Conservation (phyloP, 2,329 filamentous ascomycete genomes). For the Trichophyton benhamiae region DNA sequence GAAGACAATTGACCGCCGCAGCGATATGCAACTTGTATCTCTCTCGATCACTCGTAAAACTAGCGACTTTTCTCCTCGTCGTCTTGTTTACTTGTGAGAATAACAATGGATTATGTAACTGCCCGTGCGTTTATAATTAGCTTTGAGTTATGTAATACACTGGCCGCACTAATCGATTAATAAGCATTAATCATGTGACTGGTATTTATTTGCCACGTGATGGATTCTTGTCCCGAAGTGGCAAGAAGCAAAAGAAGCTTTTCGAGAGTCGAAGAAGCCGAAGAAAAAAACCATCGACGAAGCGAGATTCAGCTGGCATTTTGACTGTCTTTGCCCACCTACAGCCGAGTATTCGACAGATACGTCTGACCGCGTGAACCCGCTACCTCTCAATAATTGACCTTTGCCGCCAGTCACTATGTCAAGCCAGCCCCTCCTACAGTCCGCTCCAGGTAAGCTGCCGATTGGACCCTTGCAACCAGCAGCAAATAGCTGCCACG, state of each 20-base stretch:
- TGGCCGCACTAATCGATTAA: too few relatives aligned
- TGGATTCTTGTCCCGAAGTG: neutral
- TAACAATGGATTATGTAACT: too few relatives aligned
- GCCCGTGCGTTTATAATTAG: too few relatives aligned
- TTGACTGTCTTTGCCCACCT: too few relatives aligned
- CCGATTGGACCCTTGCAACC: constrained; percentile 5
- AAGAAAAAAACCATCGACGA: neutral
- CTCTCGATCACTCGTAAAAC: too few relatives aligned
- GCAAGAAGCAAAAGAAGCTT: neutral
- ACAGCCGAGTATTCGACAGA: neutral
- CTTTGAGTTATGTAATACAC: too few relatives aligned
- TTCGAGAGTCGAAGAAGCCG: neutral
- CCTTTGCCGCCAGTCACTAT: constrained; percentile 44
- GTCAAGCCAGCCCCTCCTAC: constrained; percentile 93
- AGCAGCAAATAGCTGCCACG: neutral
- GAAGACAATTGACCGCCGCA: neutral
- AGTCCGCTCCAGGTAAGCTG: constrained; percentile 70
- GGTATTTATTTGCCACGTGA: neutral
- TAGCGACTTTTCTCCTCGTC: too few relatives aligned
- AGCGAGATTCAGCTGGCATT: neutral
- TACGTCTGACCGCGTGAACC: neutral
- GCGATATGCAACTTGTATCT: neutral
- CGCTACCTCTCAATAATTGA: neutral
- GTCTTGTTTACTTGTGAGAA: too few relatives aligned
- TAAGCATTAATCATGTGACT: neutral